Conservation (phyloP, 768 basidiomycete species). For the Mycena kentingensis region DNA sequence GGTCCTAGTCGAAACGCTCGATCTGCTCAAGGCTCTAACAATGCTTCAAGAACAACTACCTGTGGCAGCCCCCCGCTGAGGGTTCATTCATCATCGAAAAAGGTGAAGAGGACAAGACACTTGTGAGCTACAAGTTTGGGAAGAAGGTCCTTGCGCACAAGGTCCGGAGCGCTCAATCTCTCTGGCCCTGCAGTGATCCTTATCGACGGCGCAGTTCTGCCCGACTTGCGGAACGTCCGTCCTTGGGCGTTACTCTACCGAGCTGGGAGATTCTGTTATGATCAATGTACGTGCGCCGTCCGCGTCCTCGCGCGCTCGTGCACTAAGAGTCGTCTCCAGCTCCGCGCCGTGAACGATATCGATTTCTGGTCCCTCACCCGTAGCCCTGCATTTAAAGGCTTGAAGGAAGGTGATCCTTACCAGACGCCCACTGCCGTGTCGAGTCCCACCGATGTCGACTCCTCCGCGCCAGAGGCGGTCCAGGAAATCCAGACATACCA, state of each 20-base stretch:
- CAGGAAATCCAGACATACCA: conserved; percentile 5
- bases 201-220: conserved; percentile 8
- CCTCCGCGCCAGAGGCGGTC: too few species aligned
- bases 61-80: not conserved
- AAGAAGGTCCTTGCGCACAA: conserved; percentile 12
- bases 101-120: conserved; percentile 14
- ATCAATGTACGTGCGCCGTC: conserved; percentile 10
- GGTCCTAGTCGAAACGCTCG: too few species aligned
- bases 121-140: conserved; percentile 14
- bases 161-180: conserved; percentile 2
- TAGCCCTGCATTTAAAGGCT: not conserved
- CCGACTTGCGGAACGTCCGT: conserved; percentile 17
- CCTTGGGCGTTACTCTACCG: conserved; percentile 4
- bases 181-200: too few species aligned
- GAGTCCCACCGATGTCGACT: not conserved
- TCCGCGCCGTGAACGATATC: too few species aligned
- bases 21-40: too few species aligned
- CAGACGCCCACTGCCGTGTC: conserved; percentile 8
- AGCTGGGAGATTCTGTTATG: not conserved
- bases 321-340: too few species aligned
- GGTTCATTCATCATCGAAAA: conserved; percentile 10
- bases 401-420: not conserved
- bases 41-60: not conserved
- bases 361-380: too few species aligned
- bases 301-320: not conserved